Evolutionary conservation across 768 basidiomycete species (phyloP).

Genomic region (Lactarius evosmus): DNA sequence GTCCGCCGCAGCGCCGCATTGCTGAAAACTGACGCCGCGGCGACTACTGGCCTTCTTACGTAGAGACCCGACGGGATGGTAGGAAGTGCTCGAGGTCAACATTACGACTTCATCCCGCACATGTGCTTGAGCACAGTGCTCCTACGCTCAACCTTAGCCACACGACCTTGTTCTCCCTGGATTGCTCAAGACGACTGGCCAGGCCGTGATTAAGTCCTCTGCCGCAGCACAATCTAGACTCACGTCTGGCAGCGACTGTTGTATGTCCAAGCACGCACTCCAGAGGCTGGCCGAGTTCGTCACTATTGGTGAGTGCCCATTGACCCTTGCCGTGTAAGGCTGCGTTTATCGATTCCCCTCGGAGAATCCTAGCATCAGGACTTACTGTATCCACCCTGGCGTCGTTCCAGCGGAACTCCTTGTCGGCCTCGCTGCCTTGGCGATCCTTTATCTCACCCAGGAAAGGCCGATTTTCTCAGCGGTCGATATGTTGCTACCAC

Average conservation of each 20-base stretch:
- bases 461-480: no score
- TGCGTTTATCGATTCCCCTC: no score
- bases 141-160: neutral
- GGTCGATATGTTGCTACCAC: no score
- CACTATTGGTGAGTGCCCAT: conserved; percentile 13
- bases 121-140: neutral
- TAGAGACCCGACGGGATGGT: conserved; percentile 19
- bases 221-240: neutral
- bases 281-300: conserved; percentile 16
- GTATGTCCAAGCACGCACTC: conserved; percentile 13
- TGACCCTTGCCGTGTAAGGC: no score
- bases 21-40: neutral
- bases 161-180: conserved; percentile 13
- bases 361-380: no score
- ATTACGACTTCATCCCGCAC: conserved; percentile 16
- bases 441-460: no score
- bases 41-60: neutral
- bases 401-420: no score
- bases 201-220: neutral
- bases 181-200: conserved; percentile 14
- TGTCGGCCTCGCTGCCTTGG: no score
- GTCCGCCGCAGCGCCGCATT: neutral
- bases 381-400: no score
- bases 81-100: conserved; percentile 20
- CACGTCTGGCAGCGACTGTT: conserved; percentile 17